Conservation (phyloP, 2,329 filamentous ascomycete species). For the Alternaria atra region DNA sequence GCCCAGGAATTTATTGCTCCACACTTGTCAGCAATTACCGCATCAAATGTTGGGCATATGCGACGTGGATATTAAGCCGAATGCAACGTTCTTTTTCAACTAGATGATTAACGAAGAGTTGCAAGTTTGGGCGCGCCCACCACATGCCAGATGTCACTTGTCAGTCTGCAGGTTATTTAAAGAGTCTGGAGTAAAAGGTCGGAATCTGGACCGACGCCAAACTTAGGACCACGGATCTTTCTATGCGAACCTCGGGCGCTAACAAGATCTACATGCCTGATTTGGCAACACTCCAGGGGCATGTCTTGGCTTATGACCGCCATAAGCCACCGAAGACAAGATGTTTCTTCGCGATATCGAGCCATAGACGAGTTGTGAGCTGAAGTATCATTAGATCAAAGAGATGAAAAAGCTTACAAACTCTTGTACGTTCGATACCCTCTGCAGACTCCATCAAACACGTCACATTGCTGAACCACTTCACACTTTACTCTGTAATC, state of each 20-base stretch:
- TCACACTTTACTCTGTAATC: background rate
- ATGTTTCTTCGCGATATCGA: background rate
- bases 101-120: no score
- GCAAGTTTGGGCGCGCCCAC: background rate
- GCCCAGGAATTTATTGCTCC: background rate
- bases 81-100: background rate
- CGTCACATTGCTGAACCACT: background rate
- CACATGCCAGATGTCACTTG: background rate
- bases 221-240: slow-evolving; percentile 2
- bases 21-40: background rate
- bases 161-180: background rate
- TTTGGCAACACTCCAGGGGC: slow-evolving; percentile 8
- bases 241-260: slow-evolving; percentile 11
- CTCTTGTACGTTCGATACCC: background rate
- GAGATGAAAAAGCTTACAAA: background rate
- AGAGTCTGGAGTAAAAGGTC: background rate
- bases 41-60: background rate
- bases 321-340: background rate
- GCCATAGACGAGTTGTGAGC: background rate
- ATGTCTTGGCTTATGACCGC: slow-evolving; percentile 8
- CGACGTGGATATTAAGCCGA: background rate
- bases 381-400: background rate
- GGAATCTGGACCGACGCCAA: slow-evolving; percentile 6
- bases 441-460: background rate
- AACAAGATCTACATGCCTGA: slow-evolving; percentile 8